These are phyloP conservation scores for Hyaloperonospora brassicae DNA, from an alignment of 352 stramenopile species.

Conservation along the genomic window DNA sequence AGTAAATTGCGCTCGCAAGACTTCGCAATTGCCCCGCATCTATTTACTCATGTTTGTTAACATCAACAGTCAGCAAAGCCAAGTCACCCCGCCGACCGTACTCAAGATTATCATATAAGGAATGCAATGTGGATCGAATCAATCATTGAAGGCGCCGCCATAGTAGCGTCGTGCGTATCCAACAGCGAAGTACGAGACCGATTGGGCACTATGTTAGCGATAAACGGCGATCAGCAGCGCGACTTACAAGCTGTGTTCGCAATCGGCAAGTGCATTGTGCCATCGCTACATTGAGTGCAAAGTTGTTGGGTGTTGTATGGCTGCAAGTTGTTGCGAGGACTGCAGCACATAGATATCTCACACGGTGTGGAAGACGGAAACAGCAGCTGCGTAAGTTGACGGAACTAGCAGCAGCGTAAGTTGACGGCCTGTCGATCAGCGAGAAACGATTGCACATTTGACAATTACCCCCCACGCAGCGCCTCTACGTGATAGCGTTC, in stretches of 20 bases:
- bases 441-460: too few relatives aligned
- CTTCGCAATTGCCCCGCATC: constrained; percentile 44
- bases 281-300: constrained; percentile 50
- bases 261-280: constrained; percentile 62
- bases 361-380: constrained; percentile 20
- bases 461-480: too few relatives aligned
- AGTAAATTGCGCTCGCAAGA: constrained; percentile 53
- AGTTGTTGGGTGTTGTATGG: too few relatives aligned
- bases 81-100: constrained; percentile 72
- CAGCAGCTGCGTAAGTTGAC: too few relatives aligned
- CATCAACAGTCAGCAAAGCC: constrained; percentile 88
- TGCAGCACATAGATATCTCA: constrained; percentile 53
- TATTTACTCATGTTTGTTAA: constrained; percentile 84
- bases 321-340: constrained; percentile 17
- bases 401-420: too few relatives aligned
- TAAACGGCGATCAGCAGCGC: constrained; percentile 60
- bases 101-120: constrained; percentile 74
- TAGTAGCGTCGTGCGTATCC: constrained; percentile 70
- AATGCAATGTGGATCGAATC: constrained; percentile 74
- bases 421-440: too few relatives aligned
- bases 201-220: constrained; percentile 65
- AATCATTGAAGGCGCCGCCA: constrained; percentile 79
- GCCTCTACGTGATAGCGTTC: too few relatives aligned
- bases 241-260: constrained; percentile 63
- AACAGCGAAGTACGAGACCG: constrained; percentile 81